Base-by-base conservation (phyloP, 2,329 filamentous ascomycete genomes). In the Neonectria hederae region DNA sequence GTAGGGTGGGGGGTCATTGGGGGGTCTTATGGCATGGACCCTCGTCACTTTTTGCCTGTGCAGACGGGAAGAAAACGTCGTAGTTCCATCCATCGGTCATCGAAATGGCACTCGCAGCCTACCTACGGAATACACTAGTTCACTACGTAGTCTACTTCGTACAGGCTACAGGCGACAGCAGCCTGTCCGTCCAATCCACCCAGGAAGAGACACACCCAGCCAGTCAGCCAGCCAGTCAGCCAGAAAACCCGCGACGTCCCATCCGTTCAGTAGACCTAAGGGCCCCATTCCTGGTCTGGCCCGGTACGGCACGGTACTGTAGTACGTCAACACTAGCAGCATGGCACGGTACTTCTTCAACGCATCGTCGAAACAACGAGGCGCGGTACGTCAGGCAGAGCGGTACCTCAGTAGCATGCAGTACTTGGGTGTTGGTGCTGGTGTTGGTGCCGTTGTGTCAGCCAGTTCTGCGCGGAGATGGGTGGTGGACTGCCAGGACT, bases 1-100 rank as follows among this genome's bases (percentile, higher is more conserved):
- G 65, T 63, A 65, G 62, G 52, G 62, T 67, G 65, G 65, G 65
- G 65, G 63, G 65, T 67, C 59, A 52, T 63, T 65, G 63, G 65
- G 63, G 61, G 56, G 62, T 55, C 52, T 61, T 61, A 61, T 52
- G 52, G 62, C 62, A 56, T 55, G 62, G 54, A 54, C 54, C 49
- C 49, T 59, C 54, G 60, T 35, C 53, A 30, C 17, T 49, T 38
- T 38, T 38, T 38, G 35, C 38, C n/a, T 6, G 28, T 9, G 11
- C 26, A 32, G 13, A 9, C 14, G 14, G 14, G n/a, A 54, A 30
- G 48, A 58, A 62, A 62, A 52, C 53, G 51, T 51, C 54, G 42
- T 52, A 43, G 43, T 45, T 42, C 30, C 30, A 42, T 28, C 28
- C 28, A 28, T 28, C 42, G 30, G 42, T 46, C 55, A 58, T 42